A percentile compares a stretch with the other conserved stretches of the same genome.
phyloP scores from a whole-genome alignment of 768 basidiomycete species.

The Ephemerocybe angulata region DNA sequence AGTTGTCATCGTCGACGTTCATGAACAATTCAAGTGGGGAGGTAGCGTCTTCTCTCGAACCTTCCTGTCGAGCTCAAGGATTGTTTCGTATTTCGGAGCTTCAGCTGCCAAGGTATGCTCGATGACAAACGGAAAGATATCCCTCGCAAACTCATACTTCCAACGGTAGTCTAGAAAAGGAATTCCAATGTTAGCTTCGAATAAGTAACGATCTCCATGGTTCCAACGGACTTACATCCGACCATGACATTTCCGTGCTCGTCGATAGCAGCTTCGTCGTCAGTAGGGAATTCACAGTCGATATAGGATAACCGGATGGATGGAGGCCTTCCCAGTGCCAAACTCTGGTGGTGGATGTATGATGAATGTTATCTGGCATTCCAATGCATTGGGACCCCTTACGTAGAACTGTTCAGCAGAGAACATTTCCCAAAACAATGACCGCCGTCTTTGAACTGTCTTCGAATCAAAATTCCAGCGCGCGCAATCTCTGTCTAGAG shows the following conservation, averaged over 20 bases:
- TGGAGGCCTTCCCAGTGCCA: constrained; percentile 58
- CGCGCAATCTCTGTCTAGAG: constrained; percentile 65
- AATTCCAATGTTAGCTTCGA: constrained; percentile 28
- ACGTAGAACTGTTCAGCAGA: constrained; percentile 52
- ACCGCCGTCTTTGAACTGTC: constrained; percentile 57
- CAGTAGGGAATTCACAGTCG: constrained; percentile 58
- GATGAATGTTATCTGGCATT: neutral
- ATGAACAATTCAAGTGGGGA: constrained; percentile 48
- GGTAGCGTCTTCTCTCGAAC: constrained; percentile 62
- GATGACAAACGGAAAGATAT: constrained; percentile 49
- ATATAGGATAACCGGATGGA: constrained; percentile 55
- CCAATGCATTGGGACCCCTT: constrained; percentile 3
- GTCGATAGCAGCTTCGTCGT: constrained; percentile 47
- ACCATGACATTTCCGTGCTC: constrained; percentile 38
- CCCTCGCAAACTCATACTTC: constrained; percentile 55
- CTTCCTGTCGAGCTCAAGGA: constrained; percentile 65
- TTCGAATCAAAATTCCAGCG: constrained; percentile 62
- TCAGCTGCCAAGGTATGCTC: constrained; percentile 58
- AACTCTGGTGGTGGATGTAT: constrained; percentile 35
- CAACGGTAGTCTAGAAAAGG: constrained; percentile 45
- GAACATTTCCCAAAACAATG: constrained; percentile 68
- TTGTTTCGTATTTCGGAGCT: constrained; percentile 57
- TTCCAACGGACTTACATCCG: constrained; percentile 39
- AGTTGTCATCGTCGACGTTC: constrained; percentile 41
- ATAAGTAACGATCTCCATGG: neutral